Conservation (phyloP, 129 eudicot genomes). For the Deinandra increscens region DNA sequence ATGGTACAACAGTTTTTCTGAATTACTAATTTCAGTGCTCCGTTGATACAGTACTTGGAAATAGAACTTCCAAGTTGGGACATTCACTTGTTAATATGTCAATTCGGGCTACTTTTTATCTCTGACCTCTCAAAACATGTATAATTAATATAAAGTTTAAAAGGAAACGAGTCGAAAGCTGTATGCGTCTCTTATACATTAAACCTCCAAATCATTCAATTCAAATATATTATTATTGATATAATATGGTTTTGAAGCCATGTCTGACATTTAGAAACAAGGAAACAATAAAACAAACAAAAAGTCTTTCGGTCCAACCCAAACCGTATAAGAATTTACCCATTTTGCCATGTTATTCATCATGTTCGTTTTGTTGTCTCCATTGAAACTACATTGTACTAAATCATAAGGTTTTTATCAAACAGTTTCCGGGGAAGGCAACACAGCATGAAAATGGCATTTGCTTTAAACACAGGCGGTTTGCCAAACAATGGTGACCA, state of each 20-base stretch:
- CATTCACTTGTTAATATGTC: neutral
- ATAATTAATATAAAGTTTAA: neutral
- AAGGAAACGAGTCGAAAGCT: neutral
- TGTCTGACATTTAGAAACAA: neutral
- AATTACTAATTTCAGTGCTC: neutral
- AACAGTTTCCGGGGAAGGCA: slow-evolving; percentile 37
- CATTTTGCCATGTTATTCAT: neutral
- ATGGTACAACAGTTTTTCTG: neutral
- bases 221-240: neutral
- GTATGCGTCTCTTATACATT: neutral
- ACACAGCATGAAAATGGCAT: slow-evolving; percentile 39
- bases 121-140: neutral
- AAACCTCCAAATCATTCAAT: neutral
- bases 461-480: slow-evolving; percentile 74
- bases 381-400: slow-evolving; percentile 4
- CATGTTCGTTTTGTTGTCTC: neutral
- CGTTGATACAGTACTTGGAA: neutral
- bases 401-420: slow-evolving; percentile 1
- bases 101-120: neutral
- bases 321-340: neutral
- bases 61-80: neutral
- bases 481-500: slow-evolving; percentile 51
- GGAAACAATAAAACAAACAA: neutral
- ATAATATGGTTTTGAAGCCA: neutral
- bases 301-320: neutral